Percentiles rank a stretch among this genome's conserved stretches.
phyloP scores from a whole-genome alignment of 768 basidiomycete genomes.

The Terana coerulea region DNA sequence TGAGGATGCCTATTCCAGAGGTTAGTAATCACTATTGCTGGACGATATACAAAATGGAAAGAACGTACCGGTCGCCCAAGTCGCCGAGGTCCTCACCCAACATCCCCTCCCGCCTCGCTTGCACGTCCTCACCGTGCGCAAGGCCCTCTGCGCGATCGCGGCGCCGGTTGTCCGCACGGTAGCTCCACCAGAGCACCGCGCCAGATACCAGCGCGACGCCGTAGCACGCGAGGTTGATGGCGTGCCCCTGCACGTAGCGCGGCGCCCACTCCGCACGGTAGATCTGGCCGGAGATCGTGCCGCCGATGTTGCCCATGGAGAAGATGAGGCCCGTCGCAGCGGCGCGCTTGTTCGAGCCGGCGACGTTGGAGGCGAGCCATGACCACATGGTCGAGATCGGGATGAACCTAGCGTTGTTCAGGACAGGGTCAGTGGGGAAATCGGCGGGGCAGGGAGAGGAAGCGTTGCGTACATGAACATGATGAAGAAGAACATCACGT shows the following conservation, averaged over 20 bases:
- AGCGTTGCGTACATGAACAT: slow-evolving; percentile 31
- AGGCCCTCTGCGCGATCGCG: slow-evolving; percentile 19
- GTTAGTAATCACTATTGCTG: background rate
- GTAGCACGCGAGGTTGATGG: slow-evolving; percentile 26
- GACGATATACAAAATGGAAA: background rate
- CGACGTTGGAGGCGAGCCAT: slow-evolving; percentile 26
- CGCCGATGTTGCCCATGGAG: slow-evolving; percentile 31
- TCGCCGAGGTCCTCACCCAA: slow-evolving; percentile 26
- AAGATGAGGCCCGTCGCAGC: slow-evolving; percentile 30
- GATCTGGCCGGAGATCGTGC: slow-evolving; percentile 26
- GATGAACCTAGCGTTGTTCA: slow-evolving; percentile 26
- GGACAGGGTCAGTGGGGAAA: background rate
- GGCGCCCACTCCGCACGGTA: slow-evolving; percentile 29
- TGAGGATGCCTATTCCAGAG: slow-evolving; percentile 11
- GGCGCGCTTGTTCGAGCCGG: slow-evolving; percentile 28
- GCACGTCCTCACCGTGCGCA: background rate
- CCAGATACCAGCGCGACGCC: slow-evolving; percentile 22
- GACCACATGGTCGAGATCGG: slow-evolving; percentile 26
- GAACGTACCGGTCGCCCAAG: slow-evolving; percentile 25
- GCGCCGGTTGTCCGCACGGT: slow-evolving; percentile 19
- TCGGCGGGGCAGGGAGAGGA: background rate
- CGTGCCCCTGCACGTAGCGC: slow-evolving; percentile 32
- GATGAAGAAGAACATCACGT: slow-evolving; percentile 32
- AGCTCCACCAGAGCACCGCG: slow-evolving; percentile 22
- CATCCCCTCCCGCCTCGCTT: slow-evolving; percentile 11